Conservation (phyloP, 257 asterid species). For the Scutellaria baicalensis region DNA sequence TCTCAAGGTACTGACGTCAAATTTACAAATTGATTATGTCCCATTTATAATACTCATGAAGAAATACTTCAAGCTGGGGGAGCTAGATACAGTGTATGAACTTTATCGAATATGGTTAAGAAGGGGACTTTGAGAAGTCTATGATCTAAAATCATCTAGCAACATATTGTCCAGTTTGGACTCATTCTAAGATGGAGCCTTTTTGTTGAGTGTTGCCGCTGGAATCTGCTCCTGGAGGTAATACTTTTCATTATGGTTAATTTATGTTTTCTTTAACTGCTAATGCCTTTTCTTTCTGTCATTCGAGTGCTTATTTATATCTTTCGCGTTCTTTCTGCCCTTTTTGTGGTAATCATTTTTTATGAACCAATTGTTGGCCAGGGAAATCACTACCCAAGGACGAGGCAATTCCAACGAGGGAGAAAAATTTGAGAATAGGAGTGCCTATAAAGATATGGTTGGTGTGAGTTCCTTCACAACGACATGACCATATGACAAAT, state of each 20-base stretch:
- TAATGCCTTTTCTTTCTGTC: neutral
- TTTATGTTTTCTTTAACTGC: neutral
- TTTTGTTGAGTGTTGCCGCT: neutral
- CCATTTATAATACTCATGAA: conserved; percentile 78
- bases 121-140: conserved; percentile 23
- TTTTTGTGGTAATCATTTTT: neutral
- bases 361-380: conserved; percentile 18
- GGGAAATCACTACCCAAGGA: conserved; percentile 23
- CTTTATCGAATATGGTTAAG: conserved; percentile 58
- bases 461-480: conserved; percentile 20
- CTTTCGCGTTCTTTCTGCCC: neutral
- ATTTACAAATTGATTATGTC: conserved; percentile 59
- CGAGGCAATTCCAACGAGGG: conserved; percentile 24
- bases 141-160: conserved; percentile 1
- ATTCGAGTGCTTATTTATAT: neutral
- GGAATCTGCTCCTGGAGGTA: conserved; percentile 28
- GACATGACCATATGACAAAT: conserved; percentile 11
- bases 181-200: conserved; percentile 4
- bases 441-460: conserved; percentile 19
- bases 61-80: conserved; percentile 61
- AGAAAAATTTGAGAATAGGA: conserved; percentile 15
- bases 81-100: conserved; percentile 60
- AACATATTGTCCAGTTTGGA: neutral
- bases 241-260: neutral
- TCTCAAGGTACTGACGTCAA: conserved; percentile 31